These are phyloP conservation scores for Ganoderma lucidum DNA, from an alignment of 1,284 basidiomycete genomes.

Conservation along the genomic window DNA sequence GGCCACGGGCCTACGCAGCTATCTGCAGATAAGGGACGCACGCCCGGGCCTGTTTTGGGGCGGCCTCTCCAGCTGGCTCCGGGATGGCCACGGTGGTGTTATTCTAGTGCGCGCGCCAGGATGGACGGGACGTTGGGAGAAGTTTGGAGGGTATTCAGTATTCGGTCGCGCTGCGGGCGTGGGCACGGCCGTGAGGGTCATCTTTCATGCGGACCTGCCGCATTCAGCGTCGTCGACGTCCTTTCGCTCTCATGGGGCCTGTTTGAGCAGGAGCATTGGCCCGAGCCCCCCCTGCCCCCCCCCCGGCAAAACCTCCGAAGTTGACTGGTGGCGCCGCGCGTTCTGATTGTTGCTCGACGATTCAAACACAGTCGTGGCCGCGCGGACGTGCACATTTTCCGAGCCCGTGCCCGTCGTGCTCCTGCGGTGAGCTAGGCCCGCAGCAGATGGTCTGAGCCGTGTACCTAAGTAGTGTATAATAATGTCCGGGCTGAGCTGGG, in stretches of 20 bases:
- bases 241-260: conserved; percentile 13
- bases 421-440: background rate
- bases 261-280: conserved; percentile 13
- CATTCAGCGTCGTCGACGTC: conserved; percentile 4
- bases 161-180: background rate
- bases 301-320: conserved; percentile 24
- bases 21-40: background rate
- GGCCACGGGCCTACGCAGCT: background rate
- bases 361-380: background rate
- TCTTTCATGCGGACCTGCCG: background rate
- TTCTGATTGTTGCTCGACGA: conserved; percentile 31
- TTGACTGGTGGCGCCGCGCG: conserved; percentile 34
- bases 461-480: no score
- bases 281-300: background rate
- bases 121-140: conserved; percentile 1
- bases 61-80: background rate
- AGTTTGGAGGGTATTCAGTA: background rate
- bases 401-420: conserved; percentile 10
- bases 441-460: background rate
- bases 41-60: background rate
- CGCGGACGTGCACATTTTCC: conserved; percentile 7
- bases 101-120: background rate
- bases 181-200: background rate
- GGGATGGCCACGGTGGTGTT: background rate
- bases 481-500: no score